Conservation (phyloP, 129 eudicot genomes). For the Chrysanthemum lavandulifolium region DNA sequence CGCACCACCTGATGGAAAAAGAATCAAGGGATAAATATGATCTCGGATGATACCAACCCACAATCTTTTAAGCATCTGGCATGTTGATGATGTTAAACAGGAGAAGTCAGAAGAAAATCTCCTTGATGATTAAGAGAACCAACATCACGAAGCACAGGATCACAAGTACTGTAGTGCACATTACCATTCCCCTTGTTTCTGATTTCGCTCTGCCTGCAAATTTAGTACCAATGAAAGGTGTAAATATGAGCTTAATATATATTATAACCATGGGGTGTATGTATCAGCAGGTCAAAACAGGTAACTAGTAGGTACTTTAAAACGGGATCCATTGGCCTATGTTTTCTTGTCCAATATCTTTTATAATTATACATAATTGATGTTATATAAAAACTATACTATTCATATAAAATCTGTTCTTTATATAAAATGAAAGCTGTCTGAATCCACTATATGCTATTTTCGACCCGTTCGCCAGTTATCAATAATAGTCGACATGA, state of each 20-base stretch:
- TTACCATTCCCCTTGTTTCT: conserved; percentile 87
- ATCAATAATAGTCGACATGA: no score
- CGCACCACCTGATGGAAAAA: not conserved
- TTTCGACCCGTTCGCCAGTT: not conserved
- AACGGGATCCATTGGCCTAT: no score
- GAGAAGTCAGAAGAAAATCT: conserved; percentile 41
- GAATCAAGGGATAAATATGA: not conserved
- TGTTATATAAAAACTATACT: no score
- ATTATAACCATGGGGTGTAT: no score
- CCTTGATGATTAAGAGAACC: conserved; percentile 71
- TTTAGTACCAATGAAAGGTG: not conserved
- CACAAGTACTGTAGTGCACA: conserved; percentile 72
- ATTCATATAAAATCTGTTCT: no score
- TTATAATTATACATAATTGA: no score
- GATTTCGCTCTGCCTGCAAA: conserved; percentile 80
- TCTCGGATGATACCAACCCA: not conserved
- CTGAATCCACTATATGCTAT: no score
- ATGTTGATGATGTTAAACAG: conserved; percentile 11
- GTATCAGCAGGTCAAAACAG: no score
- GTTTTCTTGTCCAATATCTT: no score
- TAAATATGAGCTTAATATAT: no score
- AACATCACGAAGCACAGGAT: conserved; percentile 85
- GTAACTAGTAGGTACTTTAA: no score
- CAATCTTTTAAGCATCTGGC: conserved; percentile 10
- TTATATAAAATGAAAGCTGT: no score